phyloP scores from a whole-genome alignment of 1,284 basidiomycete species.

The Bondarzewia mesenterica region DNA sequence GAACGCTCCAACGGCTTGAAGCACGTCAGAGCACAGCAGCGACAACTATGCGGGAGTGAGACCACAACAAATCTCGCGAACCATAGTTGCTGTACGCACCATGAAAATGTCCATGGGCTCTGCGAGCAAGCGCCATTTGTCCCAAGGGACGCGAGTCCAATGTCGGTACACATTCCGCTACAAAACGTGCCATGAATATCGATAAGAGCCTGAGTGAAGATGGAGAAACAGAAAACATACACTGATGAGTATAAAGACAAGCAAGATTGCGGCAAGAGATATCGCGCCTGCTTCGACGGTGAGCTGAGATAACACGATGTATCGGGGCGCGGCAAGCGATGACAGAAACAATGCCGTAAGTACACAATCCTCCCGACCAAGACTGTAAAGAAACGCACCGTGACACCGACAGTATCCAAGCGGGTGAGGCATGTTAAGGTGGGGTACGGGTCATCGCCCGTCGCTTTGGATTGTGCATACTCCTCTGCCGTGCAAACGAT shows the following conservation, averaged over 20 bases:
- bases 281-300: background rate
- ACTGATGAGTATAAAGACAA: background rate
- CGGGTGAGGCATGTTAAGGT: background rate
- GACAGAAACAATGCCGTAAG: background rate
- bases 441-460: background rate
- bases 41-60: slow-evolving; percentile 5
- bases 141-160: background rate
- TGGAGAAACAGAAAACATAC: background rate
- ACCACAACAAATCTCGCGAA: background rate
- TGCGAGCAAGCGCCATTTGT: background rate
- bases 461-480: background rate
- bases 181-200: background rate
- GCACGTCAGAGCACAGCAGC: slow-evolving; percentile 8
- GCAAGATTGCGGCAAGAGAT: background rate
- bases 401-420: background rate
- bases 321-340: too few species aligned
- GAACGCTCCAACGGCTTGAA: slow-evolving; percentile 9
- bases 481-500: slow-evolving; percentile 3
- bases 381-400: background rate
- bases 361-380: background rate
- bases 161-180: background rate
- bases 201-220: background rate
- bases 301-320: background rate
- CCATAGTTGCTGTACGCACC: background rate
- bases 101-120: background rate